Base-by-base conservation (phyloP, 495 filamentous ascomycete species). In the Podospora conica region DNA sequence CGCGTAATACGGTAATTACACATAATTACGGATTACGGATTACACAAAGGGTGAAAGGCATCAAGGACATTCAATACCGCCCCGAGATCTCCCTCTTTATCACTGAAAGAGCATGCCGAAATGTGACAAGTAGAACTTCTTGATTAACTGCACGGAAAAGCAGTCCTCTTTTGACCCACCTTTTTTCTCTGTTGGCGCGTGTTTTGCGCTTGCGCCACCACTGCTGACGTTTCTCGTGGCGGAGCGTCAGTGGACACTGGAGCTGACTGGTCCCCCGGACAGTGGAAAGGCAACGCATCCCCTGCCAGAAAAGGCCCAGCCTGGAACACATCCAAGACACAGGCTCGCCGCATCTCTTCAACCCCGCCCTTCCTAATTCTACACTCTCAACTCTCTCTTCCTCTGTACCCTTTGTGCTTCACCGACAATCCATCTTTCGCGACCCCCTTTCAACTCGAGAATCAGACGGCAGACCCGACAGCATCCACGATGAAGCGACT, bases 401-500 rank as follows among this genome's bases (percentile, higher is more conserved):
- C 7, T 56, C 63, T 33, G 18, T 25, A 66, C 55, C 63, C 55
- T 58, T 57, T 22, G 27, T 20, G 53, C 61, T 27, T 29, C 59
- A 24, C 22, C 60, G 9, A 57, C 55, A 24, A 18, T 53, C 31
- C 61, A 29, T n/a, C 18, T 12, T 31, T 31, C 28, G 33, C 27
- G 10, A 11, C 20, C 53, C 15, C 24, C 28, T 22, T 18, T 31
- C 48, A 55, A 21, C 61, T 53, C 48, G 10, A 28, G 20, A 22
- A 11, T 22, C 4, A 20, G 9, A 9, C 22, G 21, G 18, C n/a
- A 53, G 7, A 15, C 28, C 3, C 18, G 3, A 24, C 60, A 68
- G 53, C 40, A 11, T 27, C 60, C 78, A 80, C 67, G 56, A 91
- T 91, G 89, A 83, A 81, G 74, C 85, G 82, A 66, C 83, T 90